phyloP scores from a whole-genome alignment of 2,329 filamentous ascomycete species.

The Colletotrichum truncatum region DNA sequence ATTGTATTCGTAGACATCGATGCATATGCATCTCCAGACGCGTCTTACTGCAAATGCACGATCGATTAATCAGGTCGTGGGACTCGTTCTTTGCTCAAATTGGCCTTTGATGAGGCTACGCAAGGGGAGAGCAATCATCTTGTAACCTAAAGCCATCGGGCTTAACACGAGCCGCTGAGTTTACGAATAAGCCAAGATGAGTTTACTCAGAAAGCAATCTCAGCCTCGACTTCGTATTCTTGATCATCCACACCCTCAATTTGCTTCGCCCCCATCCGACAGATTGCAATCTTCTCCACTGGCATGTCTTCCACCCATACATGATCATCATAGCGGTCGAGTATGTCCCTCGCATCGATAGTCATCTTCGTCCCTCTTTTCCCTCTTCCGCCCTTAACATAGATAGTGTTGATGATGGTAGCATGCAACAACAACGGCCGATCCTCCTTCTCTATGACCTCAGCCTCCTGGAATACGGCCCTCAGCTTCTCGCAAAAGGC shows the following conservation, averaged over 20 bases:
- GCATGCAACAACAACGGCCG: constrained; percentile 81
- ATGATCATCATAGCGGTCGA: constrained; percentile 70
- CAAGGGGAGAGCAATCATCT: too few species aligned
- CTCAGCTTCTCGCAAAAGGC: constrained; percentile 67
- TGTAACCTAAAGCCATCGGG: too few species aligned
- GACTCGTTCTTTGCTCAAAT: too few species aligned
- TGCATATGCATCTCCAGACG: too few species aligned
- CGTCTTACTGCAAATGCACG: too few species aligned
- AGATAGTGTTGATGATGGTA: constrained; percentile 87
- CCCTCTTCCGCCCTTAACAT: constrained; percentile 60
- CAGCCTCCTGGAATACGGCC: constrained; percentile 61
- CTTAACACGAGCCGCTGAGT: too few species aligned
- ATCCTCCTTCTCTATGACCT: constrained; percentile 65
- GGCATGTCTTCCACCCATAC: constrained; percentile 76
- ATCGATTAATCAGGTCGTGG: too few species aligned
- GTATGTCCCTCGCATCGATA: constrained; percentile 63
- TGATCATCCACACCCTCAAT: constrained; percentile 61
- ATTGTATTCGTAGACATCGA: too few species aligned
- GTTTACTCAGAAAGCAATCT: constrained; percentile 54
- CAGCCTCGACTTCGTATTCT: constrained; percentile 63
- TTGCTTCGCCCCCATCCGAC: constrained; percentile 86
- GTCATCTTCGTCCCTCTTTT: constrained; percentile 49
- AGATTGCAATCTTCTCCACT: constrained; percentile 80
- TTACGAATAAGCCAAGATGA: too few species aligned
- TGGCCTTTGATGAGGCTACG: too few species aligned